Evolutionary conservation across 495 filamentous ascomycete species (phyloP).

Genomic region (Acidiella bohemica): DNA sequence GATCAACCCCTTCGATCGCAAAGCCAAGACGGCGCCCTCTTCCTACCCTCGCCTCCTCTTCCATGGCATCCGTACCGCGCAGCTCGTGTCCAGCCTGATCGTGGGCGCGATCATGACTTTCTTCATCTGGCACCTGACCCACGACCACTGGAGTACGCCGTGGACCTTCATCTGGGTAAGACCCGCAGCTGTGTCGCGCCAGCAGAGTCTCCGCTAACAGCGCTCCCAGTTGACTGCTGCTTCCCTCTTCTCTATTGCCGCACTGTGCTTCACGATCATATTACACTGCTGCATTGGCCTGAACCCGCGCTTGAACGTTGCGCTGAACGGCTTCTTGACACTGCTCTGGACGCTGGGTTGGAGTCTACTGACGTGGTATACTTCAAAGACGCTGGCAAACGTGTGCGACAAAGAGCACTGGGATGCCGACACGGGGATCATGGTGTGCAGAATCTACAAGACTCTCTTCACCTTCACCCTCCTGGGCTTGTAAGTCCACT

Average conservation of each 20-base stretch:
- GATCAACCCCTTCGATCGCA: constrained; percentile 15
- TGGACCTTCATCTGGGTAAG: constrained; percentile 54
- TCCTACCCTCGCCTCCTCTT: constrained; percentile 46
- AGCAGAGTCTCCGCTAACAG: no score
- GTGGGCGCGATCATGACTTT: constrained; percentile 46
- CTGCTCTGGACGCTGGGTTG: constrained; percentile 46
- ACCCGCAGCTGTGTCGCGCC: no score
- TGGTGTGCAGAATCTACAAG: constrained; percentile 54
- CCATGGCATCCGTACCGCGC: constrained; percentile 39
- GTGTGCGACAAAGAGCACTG: constrained; percentile 42
- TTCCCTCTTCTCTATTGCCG: constrained; percentile 41
- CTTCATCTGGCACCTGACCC: constrained; percentile 47
- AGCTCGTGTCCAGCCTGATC: constrained; percentile 42
- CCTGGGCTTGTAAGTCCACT: constrained; percentile 30
- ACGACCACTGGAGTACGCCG: constrained; percentile 39
- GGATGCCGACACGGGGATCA: constrained; percentile 43
- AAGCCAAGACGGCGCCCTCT: constrained; percentile 34
- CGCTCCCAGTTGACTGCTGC: constrained; percentile 45
- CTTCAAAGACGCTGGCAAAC: constrained; percentile 43
- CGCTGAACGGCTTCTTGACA: constrained; percentile 38
- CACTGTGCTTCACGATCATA: constrained; percentile 39
- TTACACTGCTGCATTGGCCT: constrained; percentile 46
- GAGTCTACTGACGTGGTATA: constrained; percentile 43
- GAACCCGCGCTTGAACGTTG: constrained; percentile 41
- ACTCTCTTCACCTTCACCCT: constrained; percentile 50